A percentile compares a stretch with the other conserved stretches of the same genome.
Conservation (phyloP, 208 protist species). For the Leishmania turanica region DNA sequence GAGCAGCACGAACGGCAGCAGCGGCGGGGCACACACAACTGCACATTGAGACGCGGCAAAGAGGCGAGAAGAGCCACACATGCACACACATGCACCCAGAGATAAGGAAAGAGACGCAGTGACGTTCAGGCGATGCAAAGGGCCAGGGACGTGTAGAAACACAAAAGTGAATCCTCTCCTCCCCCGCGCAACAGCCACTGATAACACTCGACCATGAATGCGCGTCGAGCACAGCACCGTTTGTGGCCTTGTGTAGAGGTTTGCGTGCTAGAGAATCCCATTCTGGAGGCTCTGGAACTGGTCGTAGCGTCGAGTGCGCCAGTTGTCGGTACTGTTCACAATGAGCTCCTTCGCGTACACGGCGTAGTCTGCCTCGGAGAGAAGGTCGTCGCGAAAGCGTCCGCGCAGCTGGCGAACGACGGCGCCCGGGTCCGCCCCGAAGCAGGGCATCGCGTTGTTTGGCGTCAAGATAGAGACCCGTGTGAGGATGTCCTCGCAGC, state of each 20-base stretch:
- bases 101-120: constrained; percentile 4
- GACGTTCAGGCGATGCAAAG: background rate
- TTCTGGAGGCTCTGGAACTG: constrained; percentile 94
- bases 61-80: background rate
- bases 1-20: background rate
- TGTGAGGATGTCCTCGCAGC: constrained; percentile 78
- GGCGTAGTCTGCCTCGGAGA: constrained; percentile 84
- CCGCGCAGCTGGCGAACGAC: constrained; percentile 73
- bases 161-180: background rate
- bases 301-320: constrained; percentile 92
- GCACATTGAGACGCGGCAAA: background rate
- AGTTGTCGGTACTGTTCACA: constrained; percentile 90
- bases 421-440: constrained; percentile 62
- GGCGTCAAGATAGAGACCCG: constrained; percentile 88
- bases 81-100: constrained; percentile 3
- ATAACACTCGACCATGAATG: background rate
- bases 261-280: constrained; percentile 63
- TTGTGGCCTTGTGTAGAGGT: background rate
- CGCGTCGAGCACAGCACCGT: background rate
- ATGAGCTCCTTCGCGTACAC: constrained; percentile 88
- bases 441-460: constrained; percentile 89
- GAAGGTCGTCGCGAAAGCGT: constrained; percentile 85
- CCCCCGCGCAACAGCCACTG: background rate
- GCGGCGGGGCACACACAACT: background rate
- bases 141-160: background rate